Conservation (phyloP, 202 grass and related monocot species). For the Carex sylvatica region DNA sequence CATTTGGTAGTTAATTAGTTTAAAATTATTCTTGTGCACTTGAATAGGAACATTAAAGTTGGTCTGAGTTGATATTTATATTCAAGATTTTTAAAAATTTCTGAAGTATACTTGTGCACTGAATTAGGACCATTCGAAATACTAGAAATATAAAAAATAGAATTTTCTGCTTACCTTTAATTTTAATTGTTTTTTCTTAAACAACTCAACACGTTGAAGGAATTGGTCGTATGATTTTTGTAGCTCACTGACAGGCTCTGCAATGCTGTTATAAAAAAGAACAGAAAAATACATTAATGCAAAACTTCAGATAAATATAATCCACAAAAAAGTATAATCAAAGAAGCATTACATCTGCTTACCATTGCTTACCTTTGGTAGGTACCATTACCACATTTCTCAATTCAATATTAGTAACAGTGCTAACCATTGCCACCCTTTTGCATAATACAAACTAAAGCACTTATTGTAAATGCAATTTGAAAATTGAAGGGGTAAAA, state of each 20-base stretch:
- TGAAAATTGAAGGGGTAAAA: not conserved
- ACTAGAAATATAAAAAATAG: not conserved
- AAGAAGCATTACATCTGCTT: slow-evolving; percentile 56
- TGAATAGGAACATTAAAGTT: not conserved
- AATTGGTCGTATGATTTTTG: slow-evolving; percentile 78
- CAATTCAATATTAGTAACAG: not conserved
- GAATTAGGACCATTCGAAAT: not conserved
- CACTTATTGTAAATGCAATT: not conserved
- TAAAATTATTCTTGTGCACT: not conserved
- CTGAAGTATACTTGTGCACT: not conserved
- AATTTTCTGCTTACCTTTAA: slow-evolving; percentile 46
- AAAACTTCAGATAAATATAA: not conserved
- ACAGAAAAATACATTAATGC: not conserved
- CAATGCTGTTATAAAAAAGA: slow-evolving; percentile 50
- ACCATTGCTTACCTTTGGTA: no score
- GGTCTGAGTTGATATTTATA: not conserved
- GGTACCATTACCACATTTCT: not conserved
- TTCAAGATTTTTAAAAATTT: not conserved
- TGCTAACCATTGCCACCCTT: not conserved
- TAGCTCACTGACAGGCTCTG: slow-evolving; percentile 73
- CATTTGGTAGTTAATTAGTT: not conserved
- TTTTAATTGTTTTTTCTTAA: slow-evolving; percentile 65
- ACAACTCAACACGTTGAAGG: slow-evolving; percentile 50
- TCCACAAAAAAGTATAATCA: not conserved
- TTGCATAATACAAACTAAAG: not conserved